These are phyloP conservation scores for Lolium rigidum DNA, from an alignment of 176 grass and related monocot species.

Conservation along the genomic window DNA sequence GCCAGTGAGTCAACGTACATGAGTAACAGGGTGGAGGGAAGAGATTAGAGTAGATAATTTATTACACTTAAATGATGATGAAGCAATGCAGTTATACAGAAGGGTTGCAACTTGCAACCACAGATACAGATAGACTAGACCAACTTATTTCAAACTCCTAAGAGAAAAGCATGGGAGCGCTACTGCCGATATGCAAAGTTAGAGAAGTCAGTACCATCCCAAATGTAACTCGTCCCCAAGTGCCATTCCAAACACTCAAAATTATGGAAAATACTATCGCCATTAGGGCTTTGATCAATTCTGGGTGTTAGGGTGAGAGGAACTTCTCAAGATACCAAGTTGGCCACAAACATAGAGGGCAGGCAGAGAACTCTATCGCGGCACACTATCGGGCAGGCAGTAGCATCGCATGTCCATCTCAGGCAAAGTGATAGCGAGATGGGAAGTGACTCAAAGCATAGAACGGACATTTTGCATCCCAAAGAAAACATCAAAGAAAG, in stretches of 20 bases:
- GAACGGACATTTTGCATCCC: background rate
- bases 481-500: background rate
- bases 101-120: background rate
- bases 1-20: background rate
- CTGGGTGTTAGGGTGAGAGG: background rate
- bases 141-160: background rate
- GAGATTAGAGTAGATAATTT: background rate
- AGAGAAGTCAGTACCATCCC: background rate
- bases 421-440: background rate
- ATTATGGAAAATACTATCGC: background rate
- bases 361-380: background rate
- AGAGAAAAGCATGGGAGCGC: background rate
- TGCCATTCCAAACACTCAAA: too few species aligned
- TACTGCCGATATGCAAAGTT: background rate
- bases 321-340: background rate
- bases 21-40: background rate
- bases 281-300: background rate
- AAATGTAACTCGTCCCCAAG: background rate
- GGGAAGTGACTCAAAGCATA: background rate
- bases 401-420: background rate
- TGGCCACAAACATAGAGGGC: background rate
- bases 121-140: background rate
- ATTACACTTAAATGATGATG: background rate
- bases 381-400: background rate
- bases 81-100: background rate